These are phyloP conservation scores for Chrysophaeum taylorii DNA, from an alignment of 352 stramenopile genomes.

Conservation along the genomic window DNA sequence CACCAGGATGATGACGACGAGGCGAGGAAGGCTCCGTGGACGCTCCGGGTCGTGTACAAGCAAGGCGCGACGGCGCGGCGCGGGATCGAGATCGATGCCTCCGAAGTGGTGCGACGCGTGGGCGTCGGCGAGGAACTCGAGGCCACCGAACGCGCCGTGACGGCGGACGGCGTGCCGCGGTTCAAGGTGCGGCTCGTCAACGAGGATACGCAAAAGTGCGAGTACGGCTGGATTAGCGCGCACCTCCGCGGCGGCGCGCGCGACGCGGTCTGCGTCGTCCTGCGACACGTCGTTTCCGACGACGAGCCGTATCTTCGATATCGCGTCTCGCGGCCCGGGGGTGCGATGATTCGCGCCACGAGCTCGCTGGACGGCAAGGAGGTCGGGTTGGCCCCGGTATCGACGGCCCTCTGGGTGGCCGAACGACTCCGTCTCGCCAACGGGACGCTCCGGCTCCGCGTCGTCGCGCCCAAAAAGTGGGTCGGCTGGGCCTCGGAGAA, in stretches of 20 bases:
- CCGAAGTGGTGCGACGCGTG: slow-evolving; percentile 25
- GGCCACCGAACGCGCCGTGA: slow-evolving; percentile 20
- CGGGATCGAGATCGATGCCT: slow-evolving; percentile 36
- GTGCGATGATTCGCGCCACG: slow-evolving; percentile 14
- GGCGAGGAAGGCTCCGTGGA: background rate
- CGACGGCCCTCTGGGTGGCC: background rate
- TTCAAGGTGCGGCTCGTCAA: slow-evolving; percentile 17
- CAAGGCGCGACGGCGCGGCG: slow-evolving; percentile 31
- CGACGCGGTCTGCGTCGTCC: slow-evolving; percentile 3
- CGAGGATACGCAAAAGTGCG: background rate
- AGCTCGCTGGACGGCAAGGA: background rate
- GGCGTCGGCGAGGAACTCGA: slow-evolving; percentile 24
- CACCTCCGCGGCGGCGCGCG: slow-evolving; percentile 26
- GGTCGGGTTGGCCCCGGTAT: background rate
- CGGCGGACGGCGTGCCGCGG: slow-evolving; percentile 28
- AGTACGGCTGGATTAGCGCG: slow-evolving; percentile 36
- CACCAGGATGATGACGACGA: too few relatives aligned
- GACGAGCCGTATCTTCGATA: background rate
- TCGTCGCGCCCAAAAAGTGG: slow-evolving; percentile 17
- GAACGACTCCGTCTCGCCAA: slow-evolving; percentile 14
- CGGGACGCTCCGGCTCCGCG: slow-evolving; percentile 27
- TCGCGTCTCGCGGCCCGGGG: slow-evolving; percentile 17
- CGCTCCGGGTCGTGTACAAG: slow-evolving; percentile 19
- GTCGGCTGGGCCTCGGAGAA: slow-evolving; percentile 37
- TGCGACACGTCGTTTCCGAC: background rate